Base-by-base conservation (phyloP, 1,284 basidiomycete genomes). In the Rhodofomes roseus region DNA sequence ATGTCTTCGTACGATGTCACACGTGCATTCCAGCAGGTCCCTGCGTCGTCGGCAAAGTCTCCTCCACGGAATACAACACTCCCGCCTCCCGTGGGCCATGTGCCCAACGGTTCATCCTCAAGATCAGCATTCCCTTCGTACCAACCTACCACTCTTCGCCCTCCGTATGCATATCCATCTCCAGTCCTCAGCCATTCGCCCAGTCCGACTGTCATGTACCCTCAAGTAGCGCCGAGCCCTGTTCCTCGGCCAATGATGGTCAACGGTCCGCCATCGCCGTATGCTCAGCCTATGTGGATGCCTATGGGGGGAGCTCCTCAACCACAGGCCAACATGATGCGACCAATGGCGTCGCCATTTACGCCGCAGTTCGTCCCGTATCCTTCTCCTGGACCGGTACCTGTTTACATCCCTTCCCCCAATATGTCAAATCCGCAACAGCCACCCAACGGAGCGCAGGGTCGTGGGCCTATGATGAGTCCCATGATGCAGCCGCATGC, bases 1-100 rank as follows among this genome's bases (percentile, higher is more conserved):
- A 90, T 92, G 84, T 90, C 90, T 12, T 74, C 87, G 41, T 84
- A 86, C 61, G 90, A 93, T 60, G 90, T 92, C 25, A 90, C 87
- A 16, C 84, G 88, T 61, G 89, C 90, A 25, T 93, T 93, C 75
- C 90, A 93, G 68, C 87, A 87, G 71, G 91, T 92, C 34, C 87
- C 89, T 4, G 70, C 77, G 1, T 72, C 87, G 1, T 77, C 85
- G 14, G 73, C 78, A 8, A 74, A 67, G 55, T 71, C 78, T 8
- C 68, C 77, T 36, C 79, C 79, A 61, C 77, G 81, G 65, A 73
- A 76, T 58, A 56, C 68, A 54, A 66, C 79, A n/a, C 79, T 83
- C 29, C 74, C 84, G 4, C 72, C 79, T 0, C 55, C 39, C 70
- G 78, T 57, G 74, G 79, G 67, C 74, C 78, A 63, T 72, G 79